Conservation (phyloP, 2,329 filamentous ascomycete genomes). For the Aureobasidium leucospermi region DNA sequence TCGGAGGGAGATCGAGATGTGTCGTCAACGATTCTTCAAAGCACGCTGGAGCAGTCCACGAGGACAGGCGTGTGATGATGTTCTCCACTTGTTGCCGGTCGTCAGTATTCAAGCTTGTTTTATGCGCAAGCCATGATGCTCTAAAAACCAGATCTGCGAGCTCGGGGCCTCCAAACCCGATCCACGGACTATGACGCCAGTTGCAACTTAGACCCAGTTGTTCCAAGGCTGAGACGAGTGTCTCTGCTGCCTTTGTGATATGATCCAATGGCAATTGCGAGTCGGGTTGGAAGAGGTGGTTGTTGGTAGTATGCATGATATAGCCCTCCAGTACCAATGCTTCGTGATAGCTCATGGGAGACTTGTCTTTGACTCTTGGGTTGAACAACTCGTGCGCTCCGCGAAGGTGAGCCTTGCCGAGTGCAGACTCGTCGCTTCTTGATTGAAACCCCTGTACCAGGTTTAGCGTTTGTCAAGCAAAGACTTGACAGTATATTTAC, state of each 20-base stretch:
- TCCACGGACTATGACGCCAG: conserved; percentile 13
- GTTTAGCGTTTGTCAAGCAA: background rate
- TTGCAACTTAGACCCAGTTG: background rate
- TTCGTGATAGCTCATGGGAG: conserved; percentile 14
- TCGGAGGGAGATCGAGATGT: background rate
- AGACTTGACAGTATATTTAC: background rate
- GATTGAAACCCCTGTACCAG: conserved; percentile 9
- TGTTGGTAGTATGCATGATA: conserved; percentile 17
- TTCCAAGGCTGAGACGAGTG: background rate
- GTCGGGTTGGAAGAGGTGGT: conserved; percentile 17
- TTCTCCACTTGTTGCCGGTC: background rate
- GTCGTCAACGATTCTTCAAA: background rate
- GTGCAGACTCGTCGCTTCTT: background rate
- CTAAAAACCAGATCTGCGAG: conserved; percentile 4
- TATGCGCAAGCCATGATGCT: conserved; percentile 9
- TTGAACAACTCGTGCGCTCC: conserved; percentile 17
- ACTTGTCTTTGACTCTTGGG: background rate
- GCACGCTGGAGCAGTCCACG: conserved; percentile 4
- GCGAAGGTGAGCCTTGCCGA: conserved; percentile 14
- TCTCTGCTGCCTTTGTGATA: background rate
- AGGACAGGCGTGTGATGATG: background rate
- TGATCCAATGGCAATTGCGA: conserved; percentile 14
- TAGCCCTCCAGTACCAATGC: conserved; percentile 19
- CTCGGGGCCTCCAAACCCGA: background rate
- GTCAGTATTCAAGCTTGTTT: background rate